Evolutionary conservation across 2,329 filamentous ascomycete genomes (phyloP), one percentile per base, ranked within the genome.

Genomic region (Knoxdaviesia capensis): DNA sequence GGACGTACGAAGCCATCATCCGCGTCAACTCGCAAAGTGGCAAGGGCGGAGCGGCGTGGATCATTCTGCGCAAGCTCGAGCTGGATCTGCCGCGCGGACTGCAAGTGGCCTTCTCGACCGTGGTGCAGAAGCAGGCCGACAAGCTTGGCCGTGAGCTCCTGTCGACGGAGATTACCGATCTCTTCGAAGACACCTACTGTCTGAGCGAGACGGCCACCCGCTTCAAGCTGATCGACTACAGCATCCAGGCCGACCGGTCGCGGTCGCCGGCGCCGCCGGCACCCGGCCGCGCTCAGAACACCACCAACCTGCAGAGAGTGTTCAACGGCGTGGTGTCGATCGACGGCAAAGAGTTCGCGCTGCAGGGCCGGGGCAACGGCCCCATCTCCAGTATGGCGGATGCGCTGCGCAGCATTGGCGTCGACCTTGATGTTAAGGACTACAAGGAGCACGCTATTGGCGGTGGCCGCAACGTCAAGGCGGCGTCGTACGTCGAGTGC

Each of bases 361-460:
- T 96, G 46, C 72, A 71, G 32, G 88, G 90, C 47, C 72, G 77
- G 7, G 88, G 88, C 33, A 93, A 87, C 54, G 88, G 88, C 53
- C 85, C 88, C 33, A 84, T 96, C 51, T 94, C 86, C 4, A 84
- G 81, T 47, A 63, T 96, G 54, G 84, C 84, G 2, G 78, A 85
- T 51, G 88, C 87, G 10, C 69, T 98, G 37, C 73, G 74, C 51
- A 68, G 68, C 10, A 62, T 96, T 33, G 83, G 84, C 45, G 79
- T 96, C 48, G 79, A 92, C 53, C 66, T 96, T 29, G 88, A 96
- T 54, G 85, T 96, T 41, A 74, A 78, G 38, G 85, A 94, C 58
- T 96, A 96, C 67, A 94, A 92, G 66, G 90, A 96, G 60, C 88
- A 96, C 61, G 80, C 87, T 31, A 86, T 96, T 50, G 85, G 85